Percentiles rank a stretch among this genome's conserved stretches.
These are phyloP conservation scores for Neurospora sp. DNA, from an alignment of 495 filamentous ascomycete species.

Conservation along the genomic window DNA sequence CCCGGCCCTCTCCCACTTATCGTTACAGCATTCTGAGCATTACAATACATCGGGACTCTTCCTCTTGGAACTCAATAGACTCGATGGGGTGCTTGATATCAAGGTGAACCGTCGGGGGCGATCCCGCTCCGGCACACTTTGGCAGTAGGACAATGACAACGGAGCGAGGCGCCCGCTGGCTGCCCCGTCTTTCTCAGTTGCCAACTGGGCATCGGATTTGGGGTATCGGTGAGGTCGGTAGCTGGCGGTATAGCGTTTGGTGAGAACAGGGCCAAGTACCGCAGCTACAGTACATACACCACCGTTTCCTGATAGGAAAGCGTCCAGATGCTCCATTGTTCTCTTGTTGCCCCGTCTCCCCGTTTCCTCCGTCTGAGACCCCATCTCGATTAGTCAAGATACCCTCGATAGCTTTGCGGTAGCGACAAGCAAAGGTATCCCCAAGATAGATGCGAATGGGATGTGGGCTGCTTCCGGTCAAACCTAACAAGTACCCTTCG, in stretches of 20 bases:
- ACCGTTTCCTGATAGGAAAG: not conserved
- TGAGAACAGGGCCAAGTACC: constrained; percentile 4
- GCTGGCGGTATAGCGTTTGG: constrained; percentile 3
- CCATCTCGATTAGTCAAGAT: not conserved
- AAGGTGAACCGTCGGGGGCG: not conserved
- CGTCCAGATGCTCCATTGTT: not conserved
- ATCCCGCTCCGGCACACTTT: constrained; percentile 10
- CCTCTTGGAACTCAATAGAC: not conserved
- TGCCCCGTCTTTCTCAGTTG: not conserved
- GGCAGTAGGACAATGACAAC: not conserved
- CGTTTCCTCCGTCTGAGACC: not conserved
- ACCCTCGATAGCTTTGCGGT: not conserved
- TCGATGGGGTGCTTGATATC: not conserved
- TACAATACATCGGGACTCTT: not conserved
- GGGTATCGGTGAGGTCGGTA: constrained; percentile 3
- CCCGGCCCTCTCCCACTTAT: not conserved
- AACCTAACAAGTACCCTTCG: constrained; percentile 2
- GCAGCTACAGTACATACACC: constrained; percentile 6
- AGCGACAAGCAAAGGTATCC: not conserved
- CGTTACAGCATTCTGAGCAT: not conserved
- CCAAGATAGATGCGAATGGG: not conserved
- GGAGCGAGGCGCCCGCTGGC: not conserved
- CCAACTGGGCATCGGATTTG: not conserved
- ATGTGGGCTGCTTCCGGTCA: constrained; percentile 14
- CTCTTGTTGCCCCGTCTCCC: not conserved